Percentiles rank a stretch among this genome's conserved stretches.
These are phyloP conservation scores for Westerdykella aurantiaca DNA, from an alignment of 2,329 filamentous ascomycete genomes.

Conservation along the genomic window DNA sequence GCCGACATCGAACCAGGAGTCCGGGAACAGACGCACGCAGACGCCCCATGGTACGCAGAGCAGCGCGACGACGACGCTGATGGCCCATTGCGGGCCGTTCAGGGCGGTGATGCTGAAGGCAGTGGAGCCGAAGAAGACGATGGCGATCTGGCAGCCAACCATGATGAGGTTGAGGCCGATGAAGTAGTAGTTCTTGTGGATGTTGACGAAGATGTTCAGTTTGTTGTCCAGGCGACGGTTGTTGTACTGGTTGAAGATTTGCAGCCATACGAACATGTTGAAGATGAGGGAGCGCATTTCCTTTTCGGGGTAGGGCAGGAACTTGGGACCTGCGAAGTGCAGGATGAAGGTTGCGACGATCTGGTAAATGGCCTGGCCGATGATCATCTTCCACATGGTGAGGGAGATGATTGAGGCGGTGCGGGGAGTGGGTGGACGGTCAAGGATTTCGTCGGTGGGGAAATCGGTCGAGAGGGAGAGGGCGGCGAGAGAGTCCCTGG, in stretches of 20 bases:
- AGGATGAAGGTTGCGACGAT: constrained; percentile 52
- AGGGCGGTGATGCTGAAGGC: constrained; percentile 50
- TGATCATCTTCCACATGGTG: constrained; percentile 61
- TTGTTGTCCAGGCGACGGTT: constrained; percentile 57
- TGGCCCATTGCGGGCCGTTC: constrained; percentile 50
- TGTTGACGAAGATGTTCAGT: constrained; percentile 56
- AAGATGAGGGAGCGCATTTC: constrained; percentile 57
- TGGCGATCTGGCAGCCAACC: constrained; percentile 52
- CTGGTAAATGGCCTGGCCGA: constrained; percentile 56
- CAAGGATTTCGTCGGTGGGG: constrained; percentile 92
- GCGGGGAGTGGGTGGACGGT: constrained; percentile 75
- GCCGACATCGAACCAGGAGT: constrained; percentile 27
- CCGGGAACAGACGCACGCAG: constrained; percentile 48
- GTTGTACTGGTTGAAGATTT: constrained; percentile 65
- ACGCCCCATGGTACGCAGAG: constrained; percentile 49
- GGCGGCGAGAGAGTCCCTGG: constrained; percentile 74
- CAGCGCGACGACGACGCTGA: constrained; percentile 47
- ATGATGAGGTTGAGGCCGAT: constrained; percentile 53
- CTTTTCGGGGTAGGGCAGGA: constrained; percentile 47
- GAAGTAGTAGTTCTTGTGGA: constrained; percentile 54
- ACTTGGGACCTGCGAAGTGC: constrained; percentile 54
- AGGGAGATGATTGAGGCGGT: constrained; percentile 71
- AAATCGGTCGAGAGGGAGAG: constrained; percentile 95
- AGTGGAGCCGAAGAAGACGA: constrained; percentile 50
- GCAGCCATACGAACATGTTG: constrained; percentile 66